phyloP scores from a whole-genome alignment of 495 filamentous ascomycete genomes.

The Talaromyces stipitatus region DNA sequence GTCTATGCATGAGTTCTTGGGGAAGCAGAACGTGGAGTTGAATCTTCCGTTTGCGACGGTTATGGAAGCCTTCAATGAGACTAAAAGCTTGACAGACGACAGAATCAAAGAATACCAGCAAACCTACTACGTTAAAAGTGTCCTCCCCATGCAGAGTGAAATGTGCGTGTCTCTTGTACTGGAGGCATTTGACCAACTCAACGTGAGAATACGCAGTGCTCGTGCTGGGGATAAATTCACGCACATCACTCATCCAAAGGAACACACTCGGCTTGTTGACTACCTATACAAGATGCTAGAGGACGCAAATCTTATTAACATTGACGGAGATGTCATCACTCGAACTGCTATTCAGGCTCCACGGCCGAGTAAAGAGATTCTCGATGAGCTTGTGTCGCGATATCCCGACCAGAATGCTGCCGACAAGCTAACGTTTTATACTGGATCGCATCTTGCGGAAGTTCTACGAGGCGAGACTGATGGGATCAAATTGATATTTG shows the following conservation, averaged over 20 bases:
- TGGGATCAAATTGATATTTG: constrained; percentile 41
- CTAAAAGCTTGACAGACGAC: constrained; percentile 27
- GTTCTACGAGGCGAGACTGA: constrained; percentile 35
- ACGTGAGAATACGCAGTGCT: background rate
- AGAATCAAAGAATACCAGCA: constrained; percentile 27
- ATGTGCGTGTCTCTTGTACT: constrained; percentile 16
- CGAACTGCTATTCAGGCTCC: constrained; percentile 42
- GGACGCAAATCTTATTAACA: constrained; percentile 28
- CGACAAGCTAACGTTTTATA: constrained; percentile 34
- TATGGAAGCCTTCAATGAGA: constrained; percentile 21
- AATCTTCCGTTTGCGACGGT: constrained; percentile 16
- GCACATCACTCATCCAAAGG: constrained; percentile 8
- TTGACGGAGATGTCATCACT: constrained; percentile 22
- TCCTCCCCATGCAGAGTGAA: constrained; percentile 10
- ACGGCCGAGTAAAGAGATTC: constrained; percentile 24
- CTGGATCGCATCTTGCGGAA: constrained; percentile 31
- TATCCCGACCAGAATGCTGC: constrained; percentile 30
- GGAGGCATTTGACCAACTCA: constrained; percentile 12
- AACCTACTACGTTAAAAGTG: constrained; percentile 19
- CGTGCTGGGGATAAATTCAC: background rate
- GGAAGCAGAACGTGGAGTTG: no score
- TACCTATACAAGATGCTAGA: constrained; percentile 25
- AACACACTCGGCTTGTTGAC: constrained; percentile 19
- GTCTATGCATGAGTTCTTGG: no score
- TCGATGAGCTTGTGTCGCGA: constrained; percentile 23